phyloP scores from a whole-genome alignment of 2,329 filamentous ascomycete genomes.

The Orbilia oligospora region DNA sequence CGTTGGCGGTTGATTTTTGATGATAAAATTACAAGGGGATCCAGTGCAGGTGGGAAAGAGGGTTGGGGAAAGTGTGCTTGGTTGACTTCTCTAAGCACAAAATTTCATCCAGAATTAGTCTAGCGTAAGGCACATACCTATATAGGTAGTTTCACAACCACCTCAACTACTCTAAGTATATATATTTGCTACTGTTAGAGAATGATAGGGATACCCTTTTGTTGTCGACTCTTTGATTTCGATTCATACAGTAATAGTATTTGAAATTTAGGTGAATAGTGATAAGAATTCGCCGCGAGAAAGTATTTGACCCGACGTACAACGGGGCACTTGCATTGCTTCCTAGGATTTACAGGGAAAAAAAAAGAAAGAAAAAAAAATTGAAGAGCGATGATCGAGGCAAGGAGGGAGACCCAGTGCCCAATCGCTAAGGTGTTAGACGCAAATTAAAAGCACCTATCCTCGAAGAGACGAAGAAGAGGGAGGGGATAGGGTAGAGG shows the following conservation, averaged over 20 bases:
- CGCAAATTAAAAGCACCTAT: neutral
- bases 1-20: conserved; percentile 14
- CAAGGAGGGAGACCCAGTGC: neutral
- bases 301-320: neutral
- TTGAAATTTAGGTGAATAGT: neutral
- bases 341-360: conserved; percentile 9
- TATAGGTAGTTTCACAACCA: too few relatives aligned
- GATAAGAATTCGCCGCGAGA: neutral
- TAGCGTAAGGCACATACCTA: neutral
- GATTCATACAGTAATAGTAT: too few relatives aligned
- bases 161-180: too few relatives aligned
- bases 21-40: neutral
- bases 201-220: too few relatives aligned
- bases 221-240: too few relatives aligned
- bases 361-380: neutral
- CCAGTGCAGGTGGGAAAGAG: conserved; percentile 2
- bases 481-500: neutral
- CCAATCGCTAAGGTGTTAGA: neutral
- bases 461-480: neutral
- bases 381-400: neutral
- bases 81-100: neutral
- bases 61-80: neutral
- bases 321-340: neutral
- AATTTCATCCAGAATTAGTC: neutral
- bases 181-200: too few relatives aligned